Base-by-base conservation (phyloP, 352 stramenopile genomes). In the Aphanomyces invadans region DNA sequence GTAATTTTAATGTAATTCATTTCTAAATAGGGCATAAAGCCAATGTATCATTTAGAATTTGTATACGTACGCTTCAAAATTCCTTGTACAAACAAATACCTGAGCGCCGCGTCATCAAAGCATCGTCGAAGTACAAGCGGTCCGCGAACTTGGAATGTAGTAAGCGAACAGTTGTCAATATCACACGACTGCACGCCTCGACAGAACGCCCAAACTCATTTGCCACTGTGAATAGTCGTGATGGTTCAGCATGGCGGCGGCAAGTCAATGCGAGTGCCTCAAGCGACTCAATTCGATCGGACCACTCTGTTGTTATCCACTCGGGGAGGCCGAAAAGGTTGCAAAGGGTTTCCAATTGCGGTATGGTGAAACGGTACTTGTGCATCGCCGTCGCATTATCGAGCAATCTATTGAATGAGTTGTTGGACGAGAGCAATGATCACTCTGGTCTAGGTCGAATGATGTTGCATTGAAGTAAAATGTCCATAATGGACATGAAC, bases 351-450 rank as follows among this genome's bases (percentile, higher is more conserved):
- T 57, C 4, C 49, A 57, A 25, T 38, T 57, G 49, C 9, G 23
- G 10, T 7, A 57, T n/a, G 29, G 49, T 57, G 23, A 57, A 57
- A 7, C 49, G 49, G 49, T 33, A 36, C 49, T 57, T 57, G 23
- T 57, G 49, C 4, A 57, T 25, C n/a, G 49, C 49, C 29, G 49
- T 57, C 15, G 12, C 12, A 31, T 57, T 38, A 25, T 25, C 49
- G 10, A 57, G n/a, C 15, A 3, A 29, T 7, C 49, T 17, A 19
- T 57, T 10, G 49, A 57, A 57, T 11, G 12, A 4, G 19, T 57
- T 25, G 49, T 57, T 57, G 49, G 29, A 57, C 25, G 25, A 57
- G 10, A 57, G 7, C 9, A 57, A 21, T 57, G 49, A n/a, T 29
- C n/a, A 5, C 23, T 57, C 49, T 10, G 25, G 29, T 36, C 15